Base-by-base conservation (phyloP, 371 early-diverging fungal genomes). In the Mucor racemosus region DNA sequence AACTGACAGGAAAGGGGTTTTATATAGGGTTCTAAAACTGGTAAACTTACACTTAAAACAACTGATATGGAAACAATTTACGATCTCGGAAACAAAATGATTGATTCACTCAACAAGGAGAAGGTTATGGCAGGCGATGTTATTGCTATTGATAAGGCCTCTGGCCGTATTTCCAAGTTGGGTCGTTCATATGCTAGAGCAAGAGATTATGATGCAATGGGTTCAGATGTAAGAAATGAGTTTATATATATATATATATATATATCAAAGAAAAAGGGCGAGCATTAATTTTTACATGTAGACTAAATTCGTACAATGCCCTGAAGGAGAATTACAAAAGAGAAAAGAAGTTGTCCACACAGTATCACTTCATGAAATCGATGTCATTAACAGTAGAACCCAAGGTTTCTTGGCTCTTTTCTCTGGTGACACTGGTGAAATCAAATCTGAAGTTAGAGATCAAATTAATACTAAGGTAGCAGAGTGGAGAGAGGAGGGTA, bases 41-140 rank as follows among this genome's bases (percentile, higher is more conserved):
- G 97, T n/a, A 98, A 98, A 77, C 80, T 99, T 64, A 96, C 97
- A 50, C 76, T 99, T 40, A 99, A 99, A 82, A 99, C 99, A 21
- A 97, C 97, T 31, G 99, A 99, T 64, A 99, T 99, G 99, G 99
- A 99, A 81, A 99, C 99, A 21, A 91, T 97, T 56, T 99, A 99
- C 78, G 99, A 99, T 74, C 81, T 99, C 69, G 99, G 99, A 5
- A 91, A 93, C 65, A 99, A 98, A 84, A 99, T 99, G 98, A 95
- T 98, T 70, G 95, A 95, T 65, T 85, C 95, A 34, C 77, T 99
- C 69, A 95, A 93, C 79, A 97, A 96, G 82, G 99, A 99, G 71
- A 99, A 97, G 79, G 95, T 99, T 34, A 88, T 92, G 79, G 95
- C 96, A 38, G 99, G 98, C 46, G 99, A 99, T 81, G 96, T 99